Evolutionary conservation across 192 early-diverging fungal species (phyloP).

Genomic region (Backusella australiensis): DNA sequence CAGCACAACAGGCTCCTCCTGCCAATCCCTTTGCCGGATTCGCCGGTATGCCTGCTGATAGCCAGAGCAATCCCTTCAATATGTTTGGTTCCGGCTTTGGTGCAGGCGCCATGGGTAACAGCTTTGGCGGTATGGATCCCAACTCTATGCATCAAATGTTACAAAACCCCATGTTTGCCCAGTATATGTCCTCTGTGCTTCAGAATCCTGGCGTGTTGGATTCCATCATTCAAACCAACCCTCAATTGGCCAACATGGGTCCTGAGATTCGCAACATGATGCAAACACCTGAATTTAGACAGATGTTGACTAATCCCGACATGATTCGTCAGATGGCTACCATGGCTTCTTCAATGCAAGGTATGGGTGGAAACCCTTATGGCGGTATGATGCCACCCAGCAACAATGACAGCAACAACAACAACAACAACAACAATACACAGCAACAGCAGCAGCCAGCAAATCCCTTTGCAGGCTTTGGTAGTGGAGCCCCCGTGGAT

Average conservation of each 20-base stretch:
- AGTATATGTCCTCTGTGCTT: conserved; percentile 78
- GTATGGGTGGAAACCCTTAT: conserved; percentile 14
- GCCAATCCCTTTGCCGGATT: conserved; percentile 43
- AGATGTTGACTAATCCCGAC: conserved; percentile 87
- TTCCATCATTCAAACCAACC: conserved; percentile 80
- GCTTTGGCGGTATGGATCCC: conserved; percentile 60
- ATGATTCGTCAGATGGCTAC: conserved; percentile 68
- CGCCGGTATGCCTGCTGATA: conserved; percentile 32
- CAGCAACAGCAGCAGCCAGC: conserved; percentile 23
- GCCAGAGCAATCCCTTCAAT: conserved; percentile 47
- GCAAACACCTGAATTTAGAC: conserved; percentile 70
- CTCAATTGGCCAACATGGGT: conserved; percentile 75
- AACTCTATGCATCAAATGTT: conserved; percentile 69
- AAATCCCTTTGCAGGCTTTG: conserved; percentile 48
- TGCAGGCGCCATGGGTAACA: conserved; percentile 63
- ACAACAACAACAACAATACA: conserved; percentile 28
- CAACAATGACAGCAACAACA: conserved; percentile 16
- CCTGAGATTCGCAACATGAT: conserved; percentile 88
- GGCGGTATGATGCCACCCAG: not conserved
- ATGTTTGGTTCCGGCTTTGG: conserved; percentile 53
- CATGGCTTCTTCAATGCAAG: conserved; percentile 52
- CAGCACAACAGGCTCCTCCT: not conserved
- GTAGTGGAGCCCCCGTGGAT: conserved; percentile 28
- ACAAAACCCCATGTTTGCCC: conserved; percentile 80
- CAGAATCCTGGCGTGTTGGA: conserved; percentile 87